phyloP scores from a whole-genome alignment of 2,329 filamentous ascomycete species.

The Aspergillus pseudoglaucus region DNA sequence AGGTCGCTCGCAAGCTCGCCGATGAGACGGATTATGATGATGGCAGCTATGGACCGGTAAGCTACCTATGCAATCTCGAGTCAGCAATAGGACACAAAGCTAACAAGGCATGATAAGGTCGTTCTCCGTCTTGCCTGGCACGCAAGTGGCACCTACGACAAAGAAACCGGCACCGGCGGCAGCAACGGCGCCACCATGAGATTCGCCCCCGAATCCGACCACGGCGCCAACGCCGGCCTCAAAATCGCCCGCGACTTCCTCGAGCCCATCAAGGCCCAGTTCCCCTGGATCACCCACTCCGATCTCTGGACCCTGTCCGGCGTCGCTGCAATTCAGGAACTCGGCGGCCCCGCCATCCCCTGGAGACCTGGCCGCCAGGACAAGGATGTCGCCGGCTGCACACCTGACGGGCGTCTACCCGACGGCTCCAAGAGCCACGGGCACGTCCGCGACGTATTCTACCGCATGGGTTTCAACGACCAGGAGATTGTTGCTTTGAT shows the following conservation, averaged over 20 bases:
- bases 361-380: constrained; percentile 83
- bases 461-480: constrained; percentile 96
- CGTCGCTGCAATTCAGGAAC: constrained; percentile 84
- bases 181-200: constrained; percentile 97
- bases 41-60: constrained; percentile 81
- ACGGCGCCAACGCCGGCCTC: constrained; percentile 91
- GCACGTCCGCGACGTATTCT: constrained; percentile 87
- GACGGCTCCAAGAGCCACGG: constrained; percentile 71
- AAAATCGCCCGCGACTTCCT: constrained; percentile 84
- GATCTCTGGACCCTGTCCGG: constrained; percentile 94
- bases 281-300: constrained; percentile 94
- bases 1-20: constrained; percentile 70
- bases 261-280: constrained; percentile 80
- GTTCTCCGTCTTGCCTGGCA: constrained; percentile 52
- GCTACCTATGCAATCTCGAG: constrained; percentile 9
- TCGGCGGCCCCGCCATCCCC: constrained; percentile 80
- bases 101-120: neutral
- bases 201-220: constrained; percentile 78
- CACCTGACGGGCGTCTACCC: constrained; percentile 84
- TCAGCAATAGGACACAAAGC: neutral
- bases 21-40: constrained; percentile 95
- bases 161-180: constrained; percentile 78
- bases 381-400: constrained; percentile 74
- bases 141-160: constrained; percentile 85
- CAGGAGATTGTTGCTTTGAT: constrained; percentile 88